A percentile compares a stretch with the other conserved stretches of the same genome.
These are phyloP conservation scores for Fraxinus xanthoxyloides DNA, from an alignment of 305 asterid genomes.

Conservation along the genomic window DNA sequence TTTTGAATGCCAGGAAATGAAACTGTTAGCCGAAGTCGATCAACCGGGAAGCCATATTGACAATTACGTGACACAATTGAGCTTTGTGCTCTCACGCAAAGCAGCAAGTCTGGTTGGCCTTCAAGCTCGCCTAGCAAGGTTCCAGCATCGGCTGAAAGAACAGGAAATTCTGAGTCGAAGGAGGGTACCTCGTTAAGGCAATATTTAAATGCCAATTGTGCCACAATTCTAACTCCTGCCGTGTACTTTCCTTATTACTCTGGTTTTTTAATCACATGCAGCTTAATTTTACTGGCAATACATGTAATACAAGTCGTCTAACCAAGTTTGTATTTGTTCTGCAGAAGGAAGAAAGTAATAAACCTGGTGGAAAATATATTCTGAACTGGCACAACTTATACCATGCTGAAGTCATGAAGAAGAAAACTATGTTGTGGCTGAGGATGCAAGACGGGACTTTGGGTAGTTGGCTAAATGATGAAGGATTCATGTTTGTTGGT, in stretches of 20 bases:
- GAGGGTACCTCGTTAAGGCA: conserved; percentile 56
- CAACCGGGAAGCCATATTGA: conserved; percentile 92
- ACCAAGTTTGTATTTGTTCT: conserved; percentile 42
- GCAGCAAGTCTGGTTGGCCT: conserved; percentile 92
- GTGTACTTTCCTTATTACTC: neutral
- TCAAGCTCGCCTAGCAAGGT: conserved; percentile 91
- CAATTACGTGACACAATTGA: conserved; percentile 78
- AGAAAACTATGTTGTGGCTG: neutral
- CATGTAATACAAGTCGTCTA: conserved; percentile 3
- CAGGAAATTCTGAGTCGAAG: conserved; percentile 67
- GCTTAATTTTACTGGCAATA: neutral
- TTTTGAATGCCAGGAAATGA: conserved; percentile 74
- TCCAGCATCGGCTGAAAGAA: conserved; percentile 93
- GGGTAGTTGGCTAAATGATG: neutral
- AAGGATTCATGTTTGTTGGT: conserved; percentile 2
- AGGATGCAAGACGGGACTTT: neutral
- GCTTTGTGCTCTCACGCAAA: conserved; percentile 86
- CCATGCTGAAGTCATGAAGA: neutral
- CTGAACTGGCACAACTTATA: neutral
- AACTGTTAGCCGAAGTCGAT: conserved; percentile 85
- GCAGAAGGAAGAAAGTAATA: conserved; percentile 14
- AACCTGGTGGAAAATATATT: neutral
- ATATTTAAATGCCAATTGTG: neutral
- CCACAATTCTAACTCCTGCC: neutral
- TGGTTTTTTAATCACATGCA: neutral